A percentile compares a stretch with the other conserved stretches of the same genome.
Evolutionary conservation across 1,284 basidiomycete genomes (phyloP).

Genomic region (Heterobasidion occidentale): DNA sequence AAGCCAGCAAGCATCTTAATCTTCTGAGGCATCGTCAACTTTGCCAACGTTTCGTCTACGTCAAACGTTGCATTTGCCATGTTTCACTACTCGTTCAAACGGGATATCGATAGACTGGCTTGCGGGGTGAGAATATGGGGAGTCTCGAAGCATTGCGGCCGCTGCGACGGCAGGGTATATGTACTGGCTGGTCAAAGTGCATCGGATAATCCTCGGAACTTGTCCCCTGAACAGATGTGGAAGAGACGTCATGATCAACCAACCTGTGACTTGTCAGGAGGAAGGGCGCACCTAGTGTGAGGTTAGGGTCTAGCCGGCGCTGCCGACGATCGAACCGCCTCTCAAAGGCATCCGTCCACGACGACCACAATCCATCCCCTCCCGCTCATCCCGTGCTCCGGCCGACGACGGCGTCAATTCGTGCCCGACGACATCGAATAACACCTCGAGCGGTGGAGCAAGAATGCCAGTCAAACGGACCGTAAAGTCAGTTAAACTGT

Average conservation of each 20-base stretch:
- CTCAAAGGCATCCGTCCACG: neutral
- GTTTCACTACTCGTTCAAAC: neutral
- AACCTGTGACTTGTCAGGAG: too few relatives aligned
- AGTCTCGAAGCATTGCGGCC: too few relatives aligned
- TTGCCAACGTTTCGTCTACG: conserved; percentile 27
- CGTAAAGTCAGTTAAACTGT: neutral
- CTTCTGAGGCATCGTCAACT: conserved; percentile 31
- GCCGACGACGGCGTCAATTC: neutral
- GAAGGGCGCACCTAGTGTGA: too few relatives aligned
- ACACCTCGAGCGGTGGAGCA: neutral
- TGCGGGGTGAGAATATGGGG: neutral
- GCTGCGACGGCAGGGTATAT: neutral
- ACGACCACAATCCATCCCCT: neutral
- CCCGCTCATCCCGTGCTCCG: too few relatives aligned
- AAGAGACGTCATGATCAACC: neutral
- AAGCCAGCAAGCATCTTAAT: conserved; percentile 35
- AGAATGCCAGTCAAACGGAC: neutral
- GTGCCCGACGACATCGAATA: neutral
- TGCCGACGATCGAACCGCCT: neutral
- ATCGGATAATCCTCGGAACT: neutral
- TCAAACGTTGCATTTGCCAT: conserved; percentile 20
- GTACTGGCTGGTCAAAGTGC: neutral
- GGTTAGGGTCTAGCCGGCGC: too few relatives aligned
- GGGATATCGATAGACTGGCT: neutral
- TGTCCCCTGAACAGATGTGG: neutral